phyloP scores from a whole-genome alignment of 768 basidiomycete genomes.

The Phanerochaete carnosa region DNA sequence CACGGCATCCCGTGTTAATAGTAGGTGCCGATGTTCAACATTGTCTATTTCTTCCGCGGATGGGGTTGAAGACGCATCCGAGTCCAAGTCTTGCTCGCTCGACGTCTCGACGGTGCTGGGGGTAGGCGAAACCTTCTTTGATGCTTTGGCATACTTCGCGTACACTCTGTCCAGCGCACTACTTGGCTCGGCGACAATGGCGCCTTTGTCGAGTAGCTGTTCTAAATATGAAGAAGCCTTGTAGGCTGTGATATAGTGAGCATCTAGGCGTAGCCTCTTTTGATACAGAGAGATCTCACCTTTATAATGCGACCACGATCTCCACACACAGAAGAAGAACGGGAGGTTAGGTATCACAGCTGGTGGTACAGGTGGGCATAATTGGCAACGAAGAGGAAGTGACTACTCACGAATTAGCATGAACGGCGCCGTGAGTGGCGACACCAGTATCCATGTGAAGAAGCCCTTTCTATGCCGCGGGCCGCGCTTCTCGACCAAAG shows the following conservation, averaged over 20 bases:
- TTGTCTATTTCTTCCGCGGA: conserved; percentile 1
- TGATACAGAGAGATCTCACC: conserved; percentile 35
- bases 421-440: conserved; percentile 76
- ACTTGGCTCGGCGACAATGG: conserved; percentile 56
- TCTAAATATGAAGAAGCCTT: conserved; percentile 68
- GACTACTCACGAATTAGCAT: conserved; percentile 64
- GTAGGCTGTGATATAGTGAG: conserved; percentile 43
- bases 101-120: not conserved
- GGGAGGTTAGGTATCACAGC: conserved; percentile 82
- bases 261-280: not conserved
- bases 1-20: conserved; percentile 53
- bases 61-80: conserved; percentile 13
- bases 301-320: conserved; percentile 82
- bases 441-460: conserved; percentile 58
- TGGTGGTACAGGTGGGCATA: conserved; percentile 23
- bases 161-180: conserved; percentile 58
- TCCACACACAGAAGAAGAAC: conserved; percentile 83
- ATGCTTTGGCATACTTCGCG: conserved; percentile 24
- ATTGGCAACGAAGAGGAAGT: not conserved
- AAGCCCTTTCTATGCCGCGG: conserved; percentile 68
- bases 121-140: conserved; percentile 8
- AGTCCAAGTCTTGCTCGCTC: conserved; percentile 12
- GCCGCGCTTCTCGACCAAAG: conserved; percentile 49
- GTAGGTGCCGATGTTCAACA: conserved; percentile 23
- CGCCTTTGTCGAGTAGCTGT: conserved; percentile 50